Percentiles rank a stretch among this genome's conserved stretches.
phyloP scores from a whole-genome alignment of 1,139 yeast species.

The Saccharomyces hybrid region DNA sequence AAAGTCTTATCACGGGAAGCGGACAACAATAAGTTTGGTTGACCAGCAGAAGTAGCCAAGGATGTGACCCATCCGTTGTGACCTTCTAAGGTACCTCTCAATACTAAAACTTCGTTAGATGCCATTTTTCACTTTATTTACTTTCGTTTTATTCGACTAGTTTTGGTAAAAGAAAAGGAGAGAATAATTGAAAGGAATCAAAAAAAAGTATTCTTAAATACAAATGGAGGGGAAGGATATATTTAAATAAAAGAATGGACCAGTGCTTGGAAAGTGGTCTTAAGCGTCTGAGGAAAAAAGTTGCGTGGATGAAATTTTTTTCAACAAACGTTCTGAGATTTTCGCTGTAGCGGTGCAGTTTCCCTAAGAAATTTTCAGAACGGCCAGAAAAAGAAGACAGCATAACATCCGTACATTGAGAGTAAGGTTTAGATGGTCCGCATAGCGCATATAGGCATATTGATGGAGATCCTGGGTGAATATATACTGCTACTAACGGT shows the following conservation, averaged over 20 bases:
- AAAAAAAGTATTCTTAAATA: conserved; percentile 1
- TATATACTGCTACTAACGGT: too few relatives aligned
- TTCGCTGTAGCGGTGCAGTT: conserved; percentile 16
- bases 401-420: conserved; percentile 8
- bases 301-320: conserved; percentile 4
- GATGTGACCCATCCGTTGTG: conserved; percentile 96
- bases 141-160: not conserved
- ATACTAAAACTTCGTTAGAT: conserved; percentile 84
- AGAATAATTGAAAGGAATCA: not conserved
- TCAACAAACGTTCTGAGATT: conserved; percentile 21
- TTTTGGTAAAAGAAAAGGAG: not conserved
- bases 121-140: conserved; percentile 36
- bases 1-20: conserved; percentile 99
- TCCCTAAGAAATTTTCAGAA: conserved; percentile 16
- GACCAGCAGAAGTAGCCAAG: conserved; percentile 95
- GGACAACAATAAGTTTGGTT: conserved; percentile 97
- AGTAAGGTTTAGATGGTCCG: too few relatives aligned
- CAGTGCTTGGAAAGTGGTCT: not conserved
- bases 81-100: conserved; percentile 98
- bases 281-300: not conserved
- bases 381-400: conserved; percentile 10
- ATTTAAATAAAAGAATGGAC: not conserved
- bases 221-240: not conserved
- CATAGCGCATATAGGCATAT: too few relatives aligned
- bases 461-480: too few relatives aligned